A percentile compares a stretch with the other conserved stretches of the same genome.
Evolutionary conservation across 2,329 filamentous ascomycete genomes (phyloP).

Genomic region (Eutypa lata): DNA sequence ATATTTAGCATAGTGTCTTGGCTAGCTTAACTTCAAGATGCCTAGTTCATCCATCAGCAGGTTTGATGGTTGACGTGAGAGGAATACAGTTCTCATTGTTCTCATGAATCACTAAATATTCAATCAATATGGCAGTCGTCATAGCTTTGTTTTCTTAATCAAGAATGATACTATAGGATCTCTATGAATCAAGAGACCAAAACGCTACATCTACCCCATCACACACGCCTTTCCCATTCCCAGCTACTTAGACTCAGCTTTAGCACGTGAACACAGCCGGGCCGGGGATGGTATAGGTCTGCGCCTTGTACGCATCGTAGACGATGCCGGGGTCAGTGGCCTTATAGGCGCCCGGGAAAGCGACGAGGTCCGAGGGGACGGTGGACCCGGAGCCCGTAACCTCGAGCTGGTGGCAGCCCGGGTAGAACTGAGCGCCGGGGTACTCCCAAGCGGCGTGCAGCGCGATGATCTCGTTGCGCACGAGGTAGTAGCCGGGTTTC

Average conservation of each 20-base stretch:
- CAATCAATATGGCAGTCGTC: no score
- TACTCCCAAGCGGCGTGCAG: conserved; percentile 41
- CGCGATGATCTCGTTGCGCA: conserved; percentile 56
- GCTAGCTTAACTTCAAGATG: no score
- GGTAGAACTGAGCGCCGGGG: conserved; percentile 53
- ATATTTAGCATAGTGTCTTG: no score
- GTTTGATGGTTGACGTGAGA: no score
- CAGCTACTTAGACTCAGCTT: neutral
- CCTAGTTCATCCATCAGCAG: no score
- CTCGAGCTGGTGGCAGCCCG: conserved; percentile 55
- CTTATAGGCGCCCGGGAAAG: conserved; percentile 54
- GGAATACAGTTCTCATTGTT: no score
- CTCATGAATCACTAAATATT: no score
- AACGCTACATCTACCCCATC: neutral
- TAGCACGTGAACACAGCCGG: conserved; percentile 48
- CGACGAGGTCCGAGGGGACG: conserved; percentile 38
- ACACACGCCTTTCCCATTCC: neutral
- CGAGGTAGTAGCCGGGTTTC: conserved; percentile 52
- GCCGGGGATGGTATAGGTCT: conserved; percentile 44
- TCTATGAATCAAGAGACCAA: neutral
- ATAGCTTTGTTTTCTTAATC: no score
- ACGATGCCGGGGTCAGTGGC: conserved; percentile 47
- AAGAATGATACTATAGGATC: no score
- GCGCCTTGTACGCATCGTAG: conserved; percentile 48
- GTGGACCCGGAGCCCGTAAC: conserved; percentile 47